Base-by-base conservation (phyloP, 1,284 basidiomycete species). In the Nidula niveotomentosa region DNA sequence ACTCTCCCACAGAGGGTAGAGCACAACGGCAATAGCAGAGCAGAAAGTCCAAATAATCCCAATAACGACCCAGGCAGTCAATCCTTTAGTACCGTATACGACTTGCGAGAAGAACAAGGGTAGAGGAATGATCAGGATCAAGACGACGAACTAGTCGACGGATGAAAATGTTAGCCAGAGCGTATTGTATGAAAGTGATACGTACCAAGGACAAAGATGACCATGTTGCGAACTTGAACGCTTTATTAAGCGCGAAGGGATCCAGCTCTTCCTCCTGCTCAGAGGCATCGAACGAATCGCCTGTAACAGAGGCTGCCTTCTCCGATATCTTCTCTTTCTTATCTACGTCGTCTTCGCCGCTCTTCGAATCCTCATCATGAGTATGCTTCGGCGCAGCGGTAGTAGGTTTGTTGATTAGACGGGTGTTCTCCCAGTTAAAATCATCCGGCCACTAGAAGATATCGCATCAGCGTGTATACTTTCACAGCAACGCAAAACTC, bases 1-100 rank as follows among this genome's bases (percentile, higher is more conserved):
- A 57, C 90, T 93, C 76, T 97, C 94, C 72, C 79, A 94, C 2
- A 94, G 70, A 15, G 94, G 94, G 65, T 91, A 91, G n/a, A 95
- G 48, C 9, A 94, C 90, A 30, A 94, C 90, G 13, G 84, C 77
- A 59, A 87, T 79, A 13, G 87, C 80, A 7, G 89, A 91, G 57
- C 80, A 77, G 68, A 95, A 92, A 8, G 91, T 80, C 93, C 93
- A 95, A 39, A 88, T 74, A 60, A 96, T 88, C 1, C 91, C 90
- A 53, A 96, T 77, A 43, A 88, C 78, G 60, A 83, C 86, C 90
- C 90, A 93, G 0, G 82, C 88, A 0, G 86, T 83, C 60, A 94
- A 80, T 1, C 91, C 92, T 5, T 71, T 62, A 43, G 83, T 74
- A 9, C 84, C 79, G 62, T 84, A 94, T 36, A 95, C 78, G 35